Evolutionary conservation across 345 rosid genomes (phyloP), one percentile per base, ranked within the genome.

Genomic region (Salix dunnii): DNA sequence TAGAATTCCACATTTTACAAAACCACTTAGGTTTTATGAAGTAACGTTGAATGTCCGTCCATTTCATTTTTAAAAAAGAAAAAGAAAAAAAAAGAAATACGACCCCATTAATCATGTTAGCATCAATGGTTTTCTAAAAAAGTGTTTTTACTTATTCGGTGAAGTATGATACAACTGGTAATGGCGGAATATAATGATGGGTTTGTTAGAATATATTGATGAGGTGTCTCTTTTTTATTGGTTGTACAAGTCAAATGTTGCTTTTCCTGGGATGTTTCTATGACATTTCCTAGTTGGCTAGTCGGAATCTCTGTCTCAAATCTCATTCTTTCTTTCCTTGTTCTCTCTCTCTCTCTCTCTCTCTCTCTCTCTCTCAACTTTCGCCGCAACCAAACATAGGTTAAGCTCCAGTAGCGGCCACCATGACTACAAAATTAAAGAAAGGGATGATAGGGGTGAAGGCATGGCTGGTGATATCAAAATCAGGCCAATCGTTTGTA

Each of bases 401-500:
- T 6, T 5, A 51, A 51, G 58, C 58, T 18, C 23, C 2, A 6
- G 58, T 0, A 51, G 17, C 49, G 49, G 49, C 58, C 58, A 6
- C 23, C 58, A 51, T 51, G 58, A n/a, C 58, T 51, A 1, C 23
- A 23, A 51, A 51, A 51, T 51, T 51, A 51, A 51, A 51, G 85
- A 53, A 81, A 81, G 79, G 87, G 79, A 49, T 17, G 12, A 60
- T 76, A 16, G 85, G 86, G 1, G 67, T 68, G 7, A 75, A 78
- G 76, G 38, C 81, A 3, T 88, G 90, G 90, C 85, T 84, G 38
- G 85, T 84, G 71, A 74, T 86, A 35, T 80, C 85, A 40, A 84
- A 80, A 27, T 60, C 82, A 1, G 89, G 87, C 2, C 67, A 68
- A 12, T 76, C 87, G 40, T 79, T 23, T 61, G 68, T 82, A 11